Evolutionary conservation across 2,329 filamentous ascomycete species (phyloP), one percentile per base, ranked within the genome.

Genomic region (Aspergillus niger): DNA sequence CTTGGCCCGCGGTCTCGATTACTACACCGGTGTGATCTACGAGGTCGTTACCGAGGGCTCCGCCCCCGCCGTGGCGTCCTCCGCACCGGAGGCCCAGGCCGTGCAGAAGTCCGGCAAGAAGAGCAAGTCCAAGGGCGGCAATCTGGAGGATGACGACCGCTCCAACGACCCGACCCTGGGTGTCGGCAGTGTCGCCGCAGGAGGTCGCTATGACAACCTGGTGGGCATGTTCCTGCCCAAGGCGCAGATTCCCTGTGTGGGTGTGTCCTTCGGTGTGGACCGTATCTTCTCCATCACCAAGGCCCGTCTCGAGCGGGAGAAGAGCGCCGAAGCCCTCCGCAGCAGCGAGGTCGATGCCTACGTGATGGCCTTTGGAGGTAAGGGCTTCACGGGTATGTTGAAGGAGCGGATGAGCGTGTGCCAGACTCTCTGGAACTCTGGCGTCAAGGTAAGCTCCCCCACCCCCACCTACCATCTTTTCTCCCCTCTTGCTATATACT

Each of bases 251-350:
- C 94, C 91, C n/a, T 94, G 91, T 68, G 90, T 95, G 5, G 91
- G 91, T 64, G 91, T 96, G 67, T 97, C 93, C 1, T 97, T 98
- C 72, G 94, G 94, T 58, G 91, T 97, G 52, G 94, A 98, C 77
- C 89, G 94, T 69, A 97, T 98, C 72, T 97, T 96, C 80, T 92
- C 90, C 69, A 93, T 97, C 72, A 91, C 89, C 65, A 93, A 96
- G 76, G 89, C 91, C 11, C 84, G 88, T 52, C 83, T 91, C 74
- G 86, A 85, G 63, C 85, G 84, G 38, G 86, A 86, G 63, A 80
- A 59, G 85, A 85, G 69, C 84, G 80, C 57, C 76, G 78, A n/a
- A 77, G 82, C 20, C 67, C 78, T 30, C 79, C 82, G 90, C 64
- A 83, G 83, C 65, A 92, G 89, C 71, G 90, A 95, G 69, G 89